phyloP scores from a whole-genome alignment of 2,329 filamentous ascomycete species.

The Arachnomyces sp. region DNA sequence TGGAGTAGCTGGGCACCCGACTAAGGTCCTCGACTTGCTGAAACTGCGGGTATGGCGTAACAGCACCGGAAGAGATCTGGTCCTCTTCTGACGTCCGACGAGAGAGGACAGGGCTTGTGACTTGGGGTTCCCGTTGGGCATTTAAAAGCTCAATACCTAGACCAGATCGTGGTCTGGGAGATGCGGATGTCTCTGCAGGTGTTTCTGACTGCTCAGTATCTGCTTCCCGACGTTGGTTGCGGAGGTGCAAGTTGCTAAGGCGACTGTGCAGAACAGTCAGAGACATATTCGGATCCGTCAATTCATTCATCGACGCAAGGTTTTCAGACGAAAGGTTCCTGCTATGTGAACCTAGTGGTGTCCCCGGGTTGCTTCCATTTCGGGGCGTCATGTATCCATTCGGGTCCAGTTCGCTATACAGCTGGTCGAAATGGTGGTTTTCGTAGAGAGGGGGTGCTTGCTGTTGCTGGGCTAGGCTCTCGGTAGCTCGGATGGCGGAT shows the following conservation, averaged over 20 bases:
- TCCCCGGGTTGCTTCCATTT: slow-evolving; percentile 60
- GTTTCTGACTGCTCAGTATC: no score
- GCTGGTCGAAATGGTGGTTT: slow-evolving; percentile 76
- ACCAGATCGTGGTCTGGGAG: no score
- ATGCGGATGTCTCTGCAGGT: no score
- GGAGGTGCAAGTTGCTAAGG: slow-evolving; percentile 44
- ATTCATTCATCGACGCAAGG: slow-evolving; percentile 51
- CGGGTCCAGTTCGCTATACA: slow-evolving; percentile 80
- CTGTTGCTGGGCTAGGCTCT: slow-evolving; percentile 51
- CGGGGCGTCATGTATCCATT: slow-evolving; percentile 73
- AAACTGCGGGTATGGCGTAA: slow-evolving; percentile 36
- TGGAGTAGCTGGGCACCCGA: slow-evolving; percentile 70
- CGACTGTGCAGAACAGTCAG: slow-evolving; percentile 63
- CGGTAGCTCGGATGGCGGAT: slow-evolving; percentile 40
- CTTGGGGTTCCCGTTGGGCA: no score
- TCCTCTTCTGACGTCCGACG: slow-evolving; percentile 41
- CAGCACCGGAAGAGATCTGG: slow-evolving; percentile 36
- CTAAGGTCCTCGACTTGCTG: slow-evolving; percentile 57
- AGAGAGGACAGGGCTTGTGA: slow-evolving; percentile 27
- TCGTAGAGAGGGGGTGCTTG: slow-evolving; percentile 89
- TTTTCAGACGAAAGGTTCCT: slow-evolving; percentile 76
- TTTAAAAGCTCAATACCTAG: no score
- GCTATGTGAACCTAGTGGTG: slow-evolving; percentile 62
- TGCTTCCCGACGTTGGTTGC: slow-evolving; percentile 4
- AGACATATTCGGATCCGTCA: slow-evolving; percentile 48